Evolutionary conservation across 139 green algal genomes (phyloP).

Genomic region (Trebouxia sp.): DNA sequence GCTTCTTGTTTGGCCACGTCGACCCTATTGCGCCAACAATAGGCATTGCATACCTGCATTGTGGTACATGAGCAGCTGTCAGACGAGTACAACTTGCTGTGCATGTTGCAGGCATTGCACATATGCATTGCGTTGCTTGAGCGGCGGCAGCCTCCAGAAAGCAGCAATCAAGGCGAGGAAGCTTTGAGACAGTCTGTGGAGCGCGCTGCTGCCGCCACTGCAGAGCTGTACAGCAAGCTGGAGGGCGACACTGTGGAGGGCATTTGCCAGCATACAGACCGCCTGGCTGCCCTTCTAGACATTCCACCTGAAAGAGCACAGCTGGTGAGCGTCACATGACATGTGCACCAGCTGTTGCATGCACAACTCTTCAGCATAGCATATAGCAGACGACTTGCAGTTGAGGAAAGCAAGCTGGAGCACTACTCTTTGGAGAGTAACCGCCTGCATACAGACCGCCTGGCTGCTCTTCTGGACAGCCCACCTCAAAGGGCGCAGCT

Average conservation of each 20-base stretch:
- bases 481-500: no score
- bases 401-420: no score
- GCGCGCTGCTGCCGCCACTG: background rate
- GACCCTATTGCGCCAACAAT: background rate
- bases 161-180: background rate
- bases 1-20: no score
- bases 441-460: no score
- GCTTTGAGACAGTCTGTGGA: conserved; percentile 19
- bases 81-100: no score
- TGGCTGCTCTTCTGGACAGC: no score
- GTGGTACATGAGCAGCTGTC: no score
- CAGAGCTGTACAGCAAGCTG: conserved; percentile 28
- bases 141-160: conserved; percentile 43
- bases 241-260: conserved; percentile 40
- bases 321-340: background rate
- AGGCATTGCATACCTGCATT: background rate
- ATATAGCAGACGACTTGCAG: no score
- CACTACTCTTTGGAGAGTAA: no score
- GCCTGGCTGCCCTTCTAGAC: conserved; percentile 27
- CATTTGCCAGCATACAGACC: conserved; percentile 34
- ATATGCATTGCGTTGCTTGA: conserved; percentile 84
- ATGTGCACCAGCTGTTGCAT: background rate
- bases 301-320: background rate
- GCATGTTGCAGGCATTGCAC: conserved; percentile 74
- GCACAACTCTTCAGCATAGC: no score